Conservation (phyloP, 139 green algal species). For the Tetradesmus lagerheimii region DNA sequence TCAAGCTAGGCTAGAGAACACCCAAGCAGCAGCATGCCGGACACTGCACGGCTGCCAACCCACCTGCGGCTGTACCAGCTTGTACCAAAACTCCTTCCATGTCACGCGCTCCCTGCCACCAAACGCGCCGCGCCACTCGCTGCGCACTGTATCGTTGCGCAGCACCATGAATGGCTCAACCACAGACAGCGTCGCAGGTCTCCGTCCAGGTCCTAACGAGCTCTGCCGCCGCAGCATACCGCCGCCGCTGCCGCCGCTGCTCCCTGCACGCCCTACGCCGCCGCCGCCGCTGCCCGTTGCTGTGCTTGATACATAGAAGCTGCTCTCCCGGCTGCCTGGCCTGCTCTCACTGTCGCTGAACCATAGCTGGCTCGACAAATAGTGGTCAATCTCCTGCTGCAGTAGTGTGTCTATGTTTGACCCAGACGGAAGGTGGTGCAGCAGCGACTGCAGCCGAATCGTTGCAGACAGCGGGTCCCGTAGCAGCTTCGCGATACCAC, state of each 20-base stretch:
- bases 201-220: neutral
- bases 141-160: constrained; percentile 18
- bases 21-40: neutral
- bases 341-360: constrained; percentile 2
- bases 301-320: neutral
- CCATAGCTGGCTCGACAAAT: constrained; percentile 8
- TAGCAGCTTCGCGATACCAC: constrained; percentile 6
- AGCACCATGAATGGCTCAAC: constrained; percentile 44
- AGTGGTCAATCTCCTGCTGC: constrained; percentile 40
- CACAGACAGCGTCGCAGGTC: neutral
- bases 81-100: constrained; percentile 50
- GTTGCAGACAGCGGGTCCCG: constrained; percentile 19
- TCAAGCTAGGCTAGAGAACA: too few relatives aligned
- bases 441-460: constrained; percentile 27
- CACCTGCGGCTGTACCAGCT: constrained; percentile 46
- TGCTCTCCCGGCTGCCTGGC: constrained; percentile 10
- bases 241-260: neutral
- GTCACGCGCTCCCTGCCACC: constrained; percentile 28
- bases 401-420: constrained; percentile 26
- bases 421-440: constrained; percentile 24
- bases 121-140: constrained; percentile 33
- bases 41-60: neutral
- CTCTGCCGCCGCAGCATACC: neutral
- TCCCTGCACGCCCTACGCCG: neutral
- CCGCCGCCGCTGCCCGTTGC: neutral